These are phyloP conservation scores for Plectosphaerella plurivora DNA, from an alignment of 2,329 filamentous ascomycete genomes.

Conservation along the genomic window DNA sequence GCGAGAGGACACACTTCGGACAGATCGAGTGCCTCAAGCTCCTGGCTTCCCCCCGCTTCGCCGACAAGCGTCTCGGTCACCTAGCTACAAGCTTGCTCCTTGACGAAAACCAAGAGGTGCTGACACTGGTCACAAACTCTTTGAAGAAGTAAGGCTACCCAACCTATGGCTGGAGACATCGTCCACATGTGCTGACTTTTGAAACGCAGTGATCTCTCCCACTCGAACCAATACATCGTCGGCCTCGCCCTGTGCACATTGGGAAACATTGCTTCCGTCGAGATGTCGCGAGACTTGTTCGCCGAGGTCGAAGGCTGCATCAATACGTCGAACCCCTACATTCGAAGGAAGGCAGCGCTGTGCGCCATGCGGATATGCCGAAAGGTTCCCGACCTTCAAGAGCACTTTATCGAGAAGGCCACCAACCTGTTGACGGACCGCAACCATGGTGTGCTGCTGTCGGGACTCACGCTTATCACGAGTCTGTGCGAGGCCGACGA, in stretches of 20 bases:
- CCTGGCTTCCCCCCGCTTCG: conserved; percentile 92
- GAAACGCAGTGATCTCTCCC: conserved; percentile 73
- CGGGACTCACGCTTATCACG: conserved; percentile 83
- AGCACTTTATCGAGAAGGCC: conserved; percentile 95
- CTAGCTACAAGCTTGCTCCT: conserved; percentile 92
- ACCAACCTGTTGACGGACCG: conserved; percentile 83
- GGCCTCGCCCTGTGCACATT: conserved; percentile 93
- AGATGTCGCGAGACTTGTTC: conserved; percentile 98
- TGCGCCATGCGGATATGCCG: conserved; percentile 98
- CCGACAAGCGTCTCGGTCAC: conserved; percentile 94
- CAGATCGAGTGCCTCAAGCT: conserved; percentile 99
- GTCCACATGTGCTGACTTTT: not conserved
- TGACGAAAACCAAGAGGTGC: conserved; percentile 97
- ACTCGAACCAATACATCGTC: conserved; percentile 98
- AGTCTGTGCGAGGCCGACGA: conserved; percentile 95
- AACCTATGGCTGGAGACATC: not conserved
- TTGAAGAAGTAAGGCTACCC: conserved; percentile 71
- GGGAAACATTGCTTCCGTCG: conserved; percentile 94
- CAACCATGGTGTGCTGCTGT: conserved; percentile 93
- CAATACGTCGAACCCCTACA: conserved; percentile 95
- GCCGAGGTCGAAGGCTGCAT: conserved; percentile 90
- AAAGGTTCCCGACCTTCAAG: conserved; percentile 94
- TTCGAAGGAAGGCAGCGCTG: conserved; percentile 92
- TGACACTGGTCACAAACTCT: conserved; percentile 96
- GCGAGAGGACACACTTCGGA: conserved; percentile 95